Evolutionary conservation across 257 asterid genomes (phyloP), one percentile per base, ranked within the genome.

Genomic region (Linaria vulgaris): DNA sequence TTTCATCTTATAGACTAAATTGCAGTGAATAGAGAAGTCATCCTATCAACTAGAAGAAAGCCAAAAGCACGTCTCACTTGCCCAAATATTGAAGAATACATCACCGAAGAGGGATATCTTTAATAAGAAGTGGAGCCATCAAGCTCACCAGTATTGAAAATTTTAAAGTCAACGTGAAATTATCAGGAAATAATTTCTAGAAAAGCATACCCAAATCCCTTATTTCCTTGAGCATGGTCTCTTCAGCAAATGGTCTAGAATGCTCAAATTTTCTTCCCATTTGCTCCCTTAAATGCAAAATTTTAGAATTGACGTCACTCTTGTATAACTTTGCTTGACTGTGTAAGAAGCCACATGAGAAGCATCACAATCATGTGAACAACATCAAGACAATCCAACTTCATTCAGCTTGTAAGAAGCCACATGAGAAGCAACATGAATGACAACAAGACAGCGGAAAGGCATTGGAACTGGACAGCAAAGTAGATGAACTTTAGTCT

Each of bases 311-410:
- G 45, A 85, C 74, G 43, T 82, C 79, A 68, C 77, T 79, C 71
- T 67, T 72, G 78, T 68, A 83, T 49, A 81, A 66, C 78, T 85
- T 88, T 16, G 83, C 83, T 76, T 74, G 83, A 79, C 59, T 47
- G 58, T n/a, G n/a, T n/a, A n/a, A n/a, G n/a, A n/a, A n/a, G n/a
- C n/a, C n/a, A n/a, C n/a, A n/a, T n/a, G n/a, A n/a, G n/a, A n/a
- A n/a, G n/a, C n/a, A n/a, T n/a, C n/a, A n/a, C n/a, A n/a, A n/a
- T n/a, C n/a, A n/a, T n/a, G n/a, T n/a, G n/a, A n/a, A n/a, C n/a
- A n/a, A n/a, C n/a, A n/a, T n/a, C n/a, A n/a, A n/a, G n/a, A n/a
- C n/a, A n/a, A n/a, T n/a, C n/a, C n/a, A n/a, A n/a, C n/a, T n/a
- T n/a, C n/a, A n/a, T n/a, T n/a, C n/a, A n/a, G n/a, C n/a, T n/a